A percentile compares a stretch with the other conserved stretches of the same genome.
These are phyloP conservation scores for Barnettozyma sp. DNA, from an alignment of 805 yeast species.

Conservation along the genomic window DNA sequence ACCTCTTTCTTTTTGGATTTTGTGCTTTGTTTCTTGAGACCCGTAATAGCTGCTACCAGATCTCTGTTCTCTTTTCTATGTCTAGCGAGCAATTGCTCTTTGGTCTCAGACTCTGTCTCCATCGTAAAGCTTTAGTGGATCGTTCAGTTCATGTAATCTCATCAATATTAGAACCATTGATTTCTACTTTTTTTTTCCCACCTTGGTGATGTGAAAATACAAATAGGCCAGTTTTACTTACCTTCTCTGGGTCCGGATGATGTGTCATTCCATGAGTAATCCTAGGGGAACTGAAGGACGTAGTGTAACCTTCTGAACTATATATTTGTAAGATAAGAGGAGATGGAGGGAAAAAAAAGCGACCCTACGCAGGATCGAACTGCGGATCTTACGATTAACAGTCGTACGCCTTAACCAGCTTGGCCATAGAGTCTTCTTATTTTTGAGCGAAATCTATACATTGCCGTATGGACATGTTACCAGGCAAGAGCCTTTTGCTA, in stretches of 20 bases:
- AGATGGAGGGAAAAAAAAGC: conserved; percentile 27
- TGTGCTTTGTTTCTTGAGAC: conserved; percentile 76
- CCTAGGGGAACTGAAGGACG: not conserved
- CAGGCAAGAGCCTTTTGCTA: too few relatives aligned
- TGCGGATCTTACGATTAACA: conserved; percentile 46
- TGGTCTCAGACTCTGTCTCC: conserved; percentile 28
- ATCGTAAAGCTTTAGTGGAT: not conserved
- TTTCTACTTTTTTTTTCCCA: too few relatives aligned
- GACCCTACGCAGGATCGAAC: conserved; percentile 47
- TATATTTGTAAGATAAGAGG: not conserved
- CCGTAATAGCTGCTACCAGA: conserved; percentile 58
- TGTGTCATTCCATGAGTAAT: too few relatives aligned
- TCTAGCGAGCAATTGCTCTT: conserved; percentile 46
- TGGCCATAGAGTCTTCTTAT: conserved; percentile 30
- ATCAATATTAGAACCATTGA: not conserved
- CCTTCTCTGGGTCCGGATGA: too few relatives aligned
- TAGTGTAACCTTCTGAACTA: not conserved
- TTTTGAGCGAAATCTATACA: too few relatives aligned
- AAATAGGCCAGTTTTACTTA: too few relatives aligned
- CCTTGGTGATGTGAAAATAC: too few relatives aligned
- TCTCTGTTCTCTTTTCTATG: conserved; percentile 69
- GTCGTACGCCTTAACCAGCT: conserved; percentile 42
- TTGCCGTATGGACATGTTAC: too few relatives aligned
- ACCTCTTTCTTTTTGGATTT: conserved; percentile 72
- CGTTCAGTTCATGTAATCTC: not conserved